phyloP scores from a whole-genome alignment of 352 stramenopile species.

The Phytophthora colocasiae region DNA sequence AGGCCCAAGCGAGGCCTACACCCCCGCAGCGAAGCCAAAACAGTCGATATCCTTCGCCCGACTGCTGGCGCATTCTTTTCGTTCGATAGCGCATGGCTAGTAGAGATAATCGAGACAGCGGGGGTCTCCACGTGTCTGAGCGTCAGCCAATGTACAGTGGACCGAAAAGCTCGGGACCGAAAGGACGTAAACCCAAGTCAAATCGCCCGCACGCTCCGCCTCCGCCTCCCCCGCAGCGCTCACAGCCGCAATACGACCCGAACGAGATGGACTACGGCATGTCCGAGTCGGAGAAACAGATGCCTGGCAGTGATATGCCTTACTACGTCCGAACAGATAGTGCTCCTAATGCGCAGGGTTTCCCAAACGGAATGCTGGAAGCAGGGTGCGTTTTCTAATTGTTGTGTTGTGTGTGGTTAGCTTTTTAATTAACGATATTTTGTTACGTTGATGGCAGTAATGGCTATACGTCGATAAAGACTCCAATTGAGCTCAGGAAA shows the following conservation, averaged over 20 bases:
- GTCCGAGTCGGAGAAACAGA: conserved; percentile 16
- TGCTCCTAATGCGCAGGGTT: conserved; percentile 19
- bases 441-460: conserved; percentile 26
- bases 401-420: not conserved
- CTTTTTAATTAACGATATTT: conserved; percentile 2
- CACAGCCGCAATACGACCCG: conserved; percentile 17
- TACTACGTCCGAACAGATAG: conserved; percentile 41
- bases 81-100: conserved; percentile 22
- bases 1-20: conserved; percentile 11
- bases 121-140: conserved; percentile 35
- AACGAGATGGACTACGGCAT: conserved; percentile 28
- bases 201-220: conserved; percentile 31
- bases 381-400: conserved; percentile 34
- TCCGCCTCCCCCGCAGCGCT: conserved; percentile 16
- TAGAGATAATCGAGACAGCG: conserved; percentile 27
- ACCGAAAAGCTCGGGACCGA: conserved; percentile 12
- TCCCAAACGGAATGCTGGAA: conserved; percentile 38
- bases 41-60: not conserved
- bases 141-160: conserved; percentile 37
- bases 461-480: conserved; percentile 63
- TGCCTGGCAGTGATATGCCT: conserved; percentile 26
- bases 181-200: conserved; percentile 11
- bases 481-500: conserved; percentile 59
- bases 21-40: not conserved
- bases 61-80: not conserved